Percentiles rank a stretch among this genome's conserved stretches.
These are phyloP conservation scores for Trichoderma polysporum DNA, from an alignment of 2,329 filamentous ascomycete genomes.

Conservation along the genomic window DNA sequence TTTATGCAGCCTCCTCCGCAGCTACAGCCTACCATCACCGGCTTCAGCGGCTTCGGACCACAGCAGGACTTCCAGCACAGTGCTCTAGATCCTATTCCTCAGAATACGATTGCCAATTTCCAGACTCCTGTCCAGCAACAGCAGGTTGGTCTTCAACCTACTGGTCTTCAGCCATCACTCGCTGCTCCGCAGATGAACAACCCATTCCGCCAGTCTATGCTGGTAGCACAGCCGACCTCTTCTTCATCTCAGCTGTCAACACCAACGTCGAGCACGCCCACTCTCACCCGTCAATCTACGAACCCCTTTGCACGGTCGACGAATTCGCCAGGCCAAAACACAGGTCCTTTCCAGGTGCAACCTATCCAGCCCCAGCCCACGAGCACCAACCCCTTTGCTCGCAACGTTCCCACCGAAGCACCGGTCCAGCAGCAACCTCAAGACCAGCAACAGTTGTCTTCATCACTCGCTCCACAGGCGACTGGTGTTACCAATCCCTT, in stretches of 20 bases:
- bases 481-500: slow-evolving; percentile 95
- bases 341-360: slow-evolving; percentile 30
- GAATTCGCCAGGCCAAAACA: slow-evolving; percentile 19
- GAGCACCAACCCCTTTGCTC: slow-evolving; percentile 61
- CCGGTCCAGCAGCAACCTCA: slow-evolving; percentile 28
- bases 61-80: slow-evolving; percentile 57
- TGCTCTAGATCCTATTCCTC: slow-evolving; percentile 56
- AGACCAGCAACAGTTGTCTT: slow-evolving; percentile 48
- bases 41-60: slow-evolving; percentile 80
- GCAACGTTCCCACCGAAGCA: slow-evolving; percentile 35
- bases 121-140: slow-evolving; percentile 35
- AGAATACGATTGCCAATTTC: slow-evolving; percentile 54
- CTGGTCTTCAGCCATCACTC: slow-evolving; percentile 45
- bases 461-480: slow-evolving; percentile 65
- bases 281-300: slow-evolving; percentile 64
- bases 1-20: slow-evolving; percentile 42
- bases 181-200: slow-evolving; percentile 67
- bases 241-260: slow-evolving; percentile 37
- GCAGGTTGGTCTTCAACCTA: slow-evolving; percentile 41
- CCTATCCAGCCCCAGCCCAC: slow-evolving; percentile 41
- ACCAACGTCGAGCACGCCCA: slow-evolving; percentile 43
- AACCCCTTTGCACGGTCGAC: slow-evolving; percentile 82
- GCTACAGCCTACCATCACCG: slow-evolving; percentile 56
- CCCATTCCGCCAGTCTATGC: slow-evolving; percentile 90
- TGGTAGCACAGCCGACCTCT: slow-evolving; percentile 57